Evolutionary conservation across 306 rosid species (phyloP).

Genomic region (Quercus aquifolioides): DNA sequence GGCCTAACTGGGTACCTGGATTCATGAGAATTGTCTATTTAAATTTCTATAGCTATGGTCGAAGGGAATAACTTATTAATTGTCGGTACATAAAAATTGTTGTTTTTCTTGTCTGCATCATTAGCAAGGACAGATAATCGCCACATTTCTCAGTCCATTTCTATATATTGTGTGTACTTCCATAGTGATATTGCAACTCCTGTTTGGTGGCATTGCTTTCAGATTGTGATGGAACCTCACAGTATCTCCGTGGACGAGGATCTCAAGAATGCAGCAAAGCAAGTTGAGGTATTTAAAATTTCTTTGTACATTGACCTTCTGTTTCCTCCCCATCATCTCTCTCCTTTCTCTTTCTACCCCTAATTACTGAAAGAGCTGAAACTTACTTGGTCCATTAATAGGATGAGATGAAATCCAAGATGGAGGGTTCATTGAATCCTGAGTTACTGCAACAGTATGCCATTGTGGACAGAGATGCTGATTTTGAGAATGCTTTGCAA

Average conservation of each 20-base stretch:
- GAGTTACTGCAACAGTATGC: conserved; percentile 57
- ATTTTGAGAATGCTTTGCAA: conserved; percentile 44
- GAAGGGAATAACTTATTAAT: background rate
- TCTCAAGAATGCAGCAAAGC: conserved; percentile 72
- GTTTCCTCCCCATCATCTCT: background rate
- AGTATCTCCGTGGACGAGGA: conserved; percentile 76
- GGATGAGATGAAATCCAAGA: conserved; percentile 57
- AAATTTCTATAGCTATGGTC: background rate
- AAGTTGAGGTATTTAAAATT: conserved; percentile 58
- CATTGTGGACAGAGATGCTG: conserved; percentile 47
- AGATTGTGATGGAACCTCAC: conserved; percentile 78
- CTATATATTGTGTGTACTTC: background rate
- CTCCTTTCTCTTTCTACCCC: background rate
- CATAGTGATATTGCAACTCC: background rate
- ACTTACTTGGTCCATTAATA: conserved; percentile 20
- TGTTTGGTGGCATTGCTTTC: conserved; percentile 10
- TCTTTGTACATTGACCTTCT: background rate
- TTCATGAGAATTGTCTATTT: background rate
- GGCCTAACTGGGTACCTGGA: background rate
- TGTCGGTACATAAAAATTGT: background rate
- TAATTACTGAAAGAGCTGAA: conserved; percentile 6
- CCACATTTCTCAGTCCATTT: background rate
- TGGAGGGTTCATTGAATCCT: conserved; percentile 41
- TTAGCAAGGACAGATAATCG: background rate
- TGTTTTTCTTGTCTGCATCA: background rate